Conservation (phyloP, 768 basidiomycete species). For the Chalciporus pseudorubinellus region DNA sequence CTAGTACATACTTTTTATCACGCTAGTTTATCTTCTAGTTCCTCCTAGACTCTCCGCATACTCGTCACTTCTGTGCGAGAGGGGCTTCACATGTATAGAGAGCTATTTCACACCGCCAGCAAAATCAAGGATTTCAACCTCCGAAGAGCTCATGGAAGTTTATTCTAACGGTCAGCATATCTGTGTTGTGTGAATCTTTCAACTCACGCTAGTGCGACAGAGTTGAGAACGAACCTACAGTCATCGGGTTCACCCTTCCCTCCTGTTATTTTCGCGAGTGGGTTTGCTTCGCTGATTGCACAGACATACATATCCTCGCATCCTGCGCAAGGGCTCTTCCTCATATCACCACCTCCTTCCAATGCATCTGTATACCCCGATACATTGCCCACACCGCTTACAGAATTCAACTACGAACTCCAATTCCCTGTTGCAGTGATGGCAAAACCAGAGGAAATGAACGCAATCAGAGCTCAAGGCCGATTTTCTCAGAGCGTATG, state of each 20-base stretch:
- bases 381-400: slow-evolving; percentile 36
- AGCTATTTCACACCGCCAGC: slow-evolving; percentile 36
- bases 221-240: slow-evolving; percentile 42
- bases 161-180: slow-evolving; percentile 39
- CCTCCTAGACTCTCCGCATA: slow-evolving; percentile 26
- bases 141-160: slow-evolving; percentile 35
- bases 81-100: slow-evolving; percentile 50
- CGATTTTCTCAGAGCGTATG: slow-evolving; percentile 40
- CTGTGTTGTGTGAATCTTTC: neutral
- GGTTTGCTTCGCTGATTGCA: slow-evolving; percentile 51
- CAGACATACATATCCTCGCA: slow-evolving; percentile 69
- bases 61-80: slow-evolving; percentile 42
- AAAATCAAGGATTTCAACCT: neutral
- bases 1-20: no score
- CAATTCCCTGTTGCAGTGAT: slow-evolving; percentile 59
- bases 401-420: slow-evolving; percentile 60
- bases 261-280: slow-evolving; percentile 54
- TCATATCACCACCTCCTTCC: slow-evolving; percentile 54
- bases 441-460: slow-evolving; percentile 35
- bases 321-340: slow-evolving; percentile 58
- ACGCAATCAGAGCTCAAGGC: slow-evolving; percentile 34
- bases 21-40: neutral
- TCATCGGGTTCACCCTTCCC: slow-evolving; percentile 50
- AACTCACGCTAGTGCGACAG: slow-evolving; percentile 26
- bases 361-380: slow-evolving; percentile 33